A percentile compares a stretch with the other conserved stretches of the same genome.
Conservation (phyloP, 2,329 filamentous ascomycete genomes). For the Onygenales sp. region DNA sequence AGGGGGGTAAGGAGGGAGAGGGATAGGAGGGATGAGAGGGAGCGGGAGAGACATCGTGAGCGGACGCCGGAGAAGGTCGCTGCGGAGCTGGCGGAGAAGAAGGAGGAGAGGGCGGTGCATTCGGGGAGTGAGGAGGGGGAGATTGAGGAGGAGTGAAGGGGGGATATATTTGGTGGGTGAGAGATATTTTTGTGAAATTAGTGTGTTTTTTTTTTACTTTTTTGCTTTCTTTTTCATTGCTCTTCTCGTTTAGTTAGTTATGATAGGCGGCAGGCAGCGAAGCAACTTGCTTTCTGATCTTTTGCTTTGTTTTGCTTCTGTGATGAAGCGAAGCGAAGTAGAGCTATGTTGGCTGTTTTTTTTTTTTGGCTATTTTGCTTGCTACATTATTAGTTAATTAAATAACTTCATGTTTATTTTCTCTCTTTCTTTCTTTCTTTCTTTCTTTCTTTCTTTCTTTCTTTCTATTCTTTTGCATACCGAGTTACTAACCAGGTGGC, state of each 20-base stretch:
- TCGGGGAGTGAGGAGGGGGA: slow-evolving; percentile 96
- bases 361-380: neutral
- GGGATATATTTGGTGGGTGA: neutral
- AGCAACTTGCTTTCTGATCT: too few relatives aligned
- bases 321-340: too few relatives aligned
- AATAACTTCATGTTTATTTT: neutral
- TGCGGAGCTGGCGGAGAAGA: slow-evolving; percentile 15
- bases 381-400: neutral
- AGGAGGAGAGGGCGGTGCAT: slow-evolving; percentile 44
- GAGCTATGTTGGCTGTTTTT: neutral
- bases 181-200: neutral
- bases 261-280: too few relatives aligned
- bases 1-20: slow-evolving; percentile 24
- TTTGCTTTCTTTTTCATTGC: neutral
- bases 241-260: neutral
- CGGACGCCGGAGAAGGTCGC: slow-evolving; percentile 29
- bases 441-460: neutral
- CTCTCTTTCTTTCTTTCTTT: neutral
- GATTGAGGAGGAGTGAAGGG: slow-evolving; percentile 64
- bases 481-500: too few relatives aligned
- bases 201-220: neutral
- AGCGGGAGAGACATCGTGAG: slow-evolving; percentile 30
- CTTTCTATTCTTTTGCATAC: neutral
- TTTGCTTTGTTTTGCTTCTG: too few relatives aligned
- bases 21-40: slow-evolving; percentile 20